Base-by-base conservation (phyloP, 2,329 filamentous ascomycete species). In the Fusarium buharicum region DNA sequence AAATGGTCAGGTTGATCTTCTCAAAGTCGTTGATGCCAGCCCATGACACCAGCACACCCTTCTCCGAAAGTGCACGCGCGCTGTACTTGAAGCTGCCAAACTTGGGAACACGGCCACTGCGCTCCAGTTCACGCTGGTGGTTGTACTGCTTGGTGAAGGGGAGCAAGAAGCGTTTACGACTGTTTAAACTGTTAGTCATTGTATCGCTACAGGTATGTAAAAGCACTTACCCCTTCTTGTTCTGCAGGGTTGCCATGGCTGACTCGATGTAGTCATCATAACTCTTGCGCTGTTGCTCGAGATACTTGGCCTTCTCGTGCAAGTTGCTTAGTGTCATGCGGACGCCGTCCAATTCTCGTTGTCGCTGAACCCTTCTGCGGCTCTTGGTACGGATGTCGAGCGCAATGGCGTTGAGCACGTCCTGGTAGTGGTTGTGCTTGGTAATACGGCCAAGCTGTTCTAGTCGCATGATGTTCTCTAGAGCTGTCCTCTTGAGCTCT, bases 211-310 rank as follows among this genome's bases (percentile, higher is more conserved):
- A 6, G 2, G 11, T 8, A 3, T 14, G 12, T 3, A n/a, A 34
- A 39, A 24, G 3, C 28, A 76, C 84, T 75, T 83, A 89, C 86
- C 90, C 93, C 78, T 97, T 97, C 77, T 97, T 96, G 78, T 91
- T 97, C 76, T 98, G 95, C 55, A 99, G 82, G 5, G 96, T 99
- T 58, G 93, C 85, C 92, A 99, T 97, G 44, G 95, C 94, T 76
- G 97, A 93, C 79, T 99, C 96, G 72, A 99, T 97, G 78, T 99
- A 99, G 79, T 99, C 93, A 74, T 99, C 97, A 79, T 99, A 99
- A 65, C 90, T 95, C 82, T 97, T 97, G 59, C 96, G 86, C 78
- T 99, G 95, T 69, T 93, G 90, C 73, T 99, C 95, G 10, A 99
- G 85, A 77, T 96, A 99, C 65, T 88, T 86, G 33, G 94, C 93